Conservation (phyloP, 179 eudicot species). For the Nepenthes alata region DNA sequence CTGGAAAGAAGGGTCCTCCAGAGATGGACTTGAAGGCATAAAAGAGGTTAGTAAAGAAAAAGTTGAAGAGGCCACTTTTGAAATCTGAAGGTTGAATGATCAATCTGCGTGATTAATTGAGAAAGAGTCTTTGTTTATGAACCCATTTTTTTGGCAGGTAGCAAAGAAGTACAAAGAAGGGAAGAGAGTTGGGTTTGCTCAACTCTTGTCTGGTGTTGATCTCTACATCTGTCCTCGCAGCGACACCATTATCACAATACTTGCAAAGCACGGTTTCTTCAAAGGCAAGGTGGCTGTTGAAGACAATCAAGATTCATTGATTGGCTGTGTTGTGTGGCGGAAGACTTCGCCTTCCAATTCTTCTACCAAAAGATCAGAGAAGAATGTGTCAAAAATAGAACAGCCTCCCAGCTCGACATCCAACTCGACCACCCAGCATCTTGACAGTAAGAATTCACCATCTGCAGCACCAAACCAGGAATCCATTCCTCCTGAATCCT, state of each 20-base stretch:
- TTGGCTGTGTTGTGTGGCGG: conserved; percentile 80
- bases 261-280: conserved; percentile 64
- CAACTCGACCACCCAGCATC: conserved; percentile 10
- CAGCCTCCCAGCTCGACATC: conserved; percentile 23
- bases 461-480: conserved; percentile 15
- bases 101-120: background rate
- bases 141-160: conserved; percentile 26
- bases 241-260: conserved; percentile 50
- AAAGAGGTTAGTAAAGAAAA: conserved; percentile 37
- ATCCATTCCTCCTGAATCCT: background rate
- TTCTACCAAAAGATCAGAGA: conserved; percentile 15
- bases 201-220: conserved; percentile 43
- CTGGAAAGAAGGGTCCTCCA: conserved; percentile 54
- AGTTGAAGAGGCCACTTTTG: background rate
- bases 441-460: conserved; percentile 11
- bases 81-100: background rate
- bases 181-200: conserved; percentile 60
- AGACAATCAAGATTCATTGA: conserved; percentile 42
- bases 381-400: conserved; percentile 11
- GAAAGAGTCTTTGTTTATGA: background rate
- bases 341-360: conserved; percentile 31
- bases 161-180: conserved; percentile 48
- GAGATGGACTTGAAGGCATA: conserved; percentile 36
- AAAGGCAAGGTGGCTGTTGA: conserved; percentile 47
- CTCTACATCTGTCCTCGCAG: conserved; percentile 70